Evolutionary conservation across 176 grass and related monocot species (phyloP).

Genomic region (Phragmites australis): DNA sequence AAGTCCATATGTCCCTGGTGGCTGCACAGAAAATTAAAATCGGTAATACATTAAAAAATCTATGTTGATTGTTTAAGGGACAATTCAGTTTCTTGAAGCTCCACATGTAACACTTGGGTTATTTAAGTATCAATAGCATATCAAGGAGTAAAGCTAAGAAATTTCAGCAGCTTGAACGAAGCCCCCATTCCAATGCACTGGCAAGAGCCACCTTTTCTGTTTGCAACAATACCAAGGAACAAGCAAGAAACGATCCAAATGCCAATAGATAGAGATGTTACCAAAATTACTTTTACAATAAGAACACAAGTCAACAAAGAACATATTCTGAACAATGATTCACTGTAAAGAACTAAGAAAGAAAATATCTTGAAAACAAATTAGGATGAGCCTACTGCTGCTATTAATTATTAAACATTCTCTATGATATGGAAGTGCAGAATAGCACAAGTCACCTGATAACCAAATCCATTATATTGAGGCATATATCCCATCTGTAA

Average conservation of each 20-base stretch:
- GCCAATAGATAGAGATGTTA: neutral
- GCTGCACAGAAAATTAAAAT: slow-evolving; percentile 53
- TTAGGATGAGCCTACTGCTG: neutral
- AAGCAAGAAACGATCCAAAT: neutral
- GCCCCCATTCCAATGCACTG: neutral
- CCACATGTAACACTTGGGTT: neutral
- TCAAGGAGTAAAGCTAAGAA: neutral
- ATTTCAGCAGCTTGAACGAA: neutral
- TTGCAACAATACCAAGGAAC: slow-evolving; percentile 4
- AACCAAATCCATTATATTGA: slow-evolving; percentile 90
- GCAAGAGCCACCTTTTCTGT: neutral
- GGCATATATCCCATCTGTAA: slow-evolving; percentile 93
- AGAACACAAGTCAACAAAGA: neutral
- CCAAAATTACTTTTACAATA: neutral
- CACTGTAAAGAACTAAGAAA: neutral
- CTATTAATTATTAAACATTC: neutral
- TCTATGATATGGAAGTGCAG: neutral
- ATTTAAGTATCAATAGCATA: neutral
- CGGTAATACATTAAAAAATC: neutral
- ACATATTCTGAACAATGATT: neutral
- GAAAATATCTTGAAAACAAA: neutral
- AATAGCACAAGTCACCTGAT: slow-evolving; percentile 64
- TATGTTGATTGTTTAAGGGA: neutral
- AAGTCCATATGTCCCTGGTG: slow-evolving; percentile 84
- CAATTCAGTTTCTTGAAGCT: neutral